phyloP scores from a whole-genome alignment of 2,329 filamentous ascomycete genomes.

The Aspergillus thermomutatus region DNA sequence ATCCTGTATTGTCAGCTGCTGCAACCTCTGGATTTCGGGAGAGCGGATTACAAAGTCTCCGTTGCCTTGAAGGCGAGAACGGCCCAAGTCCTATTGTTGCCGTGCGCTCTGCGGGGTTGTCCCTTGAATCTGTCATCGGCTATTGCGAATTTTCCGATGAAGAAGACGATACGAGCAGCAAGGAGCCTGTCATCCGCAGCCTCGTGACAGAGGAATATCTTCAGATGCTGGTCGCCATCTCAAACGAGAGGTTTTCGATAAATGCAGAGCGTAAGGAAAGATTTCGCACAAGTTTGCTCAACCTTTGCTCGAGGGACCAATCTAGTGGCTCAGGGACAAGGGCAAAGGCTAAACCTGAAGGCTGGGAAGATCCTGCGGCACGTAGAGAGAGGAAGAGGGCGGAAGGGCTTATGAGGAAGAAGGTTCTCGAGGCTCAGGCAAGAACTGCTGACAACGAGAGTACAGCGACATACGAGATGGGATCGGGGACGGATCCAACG shows the following conservation, averaged over 20 bases:
- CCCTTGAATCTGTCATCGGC: conserved; percentile 78
- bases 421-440: conserved; percentile 16
- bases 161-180: conserved; percentile 24
- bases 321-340: conserved; percentile 12
- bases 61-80: conserved; percentile 42
- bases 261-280: conserved; percentile 41
- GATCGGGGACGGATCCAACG: neutral
- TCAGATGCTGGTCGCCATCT: conserved; percentile 61
- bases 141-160: conserved; percentile 34
- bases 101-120: conserved; percentile 76
- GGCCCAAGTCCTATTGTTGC: conserved; percentile 71
- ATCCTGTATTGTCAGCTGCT: conserved; percentile 70
- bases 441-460: conserved; percentile 2
- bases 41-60: conserved; percentile 70
- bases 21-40: conserved; percentile 84
- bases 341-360: conserved; percentile 18
- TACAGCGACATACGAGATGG: neutral
- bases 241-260: conserved; percentile 58
- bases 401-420: conserved; percentile 39
- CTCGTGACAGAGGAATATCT: conserved; percentile 68
- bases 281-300: conserved; percentile 31
- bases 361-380: conserved; percentile 38
- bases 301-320: conserved; percentile 15
- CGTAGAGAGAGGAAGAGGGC: conserved; percentile 40
- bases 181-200: conserved; percentile 44